A percentile compares a stretch with the other conserved stretches of the same genome.
phyloP scores from a whole-genome alignment of 768 basidiomycete species.

The Lactarius akahatsu region DNA sequence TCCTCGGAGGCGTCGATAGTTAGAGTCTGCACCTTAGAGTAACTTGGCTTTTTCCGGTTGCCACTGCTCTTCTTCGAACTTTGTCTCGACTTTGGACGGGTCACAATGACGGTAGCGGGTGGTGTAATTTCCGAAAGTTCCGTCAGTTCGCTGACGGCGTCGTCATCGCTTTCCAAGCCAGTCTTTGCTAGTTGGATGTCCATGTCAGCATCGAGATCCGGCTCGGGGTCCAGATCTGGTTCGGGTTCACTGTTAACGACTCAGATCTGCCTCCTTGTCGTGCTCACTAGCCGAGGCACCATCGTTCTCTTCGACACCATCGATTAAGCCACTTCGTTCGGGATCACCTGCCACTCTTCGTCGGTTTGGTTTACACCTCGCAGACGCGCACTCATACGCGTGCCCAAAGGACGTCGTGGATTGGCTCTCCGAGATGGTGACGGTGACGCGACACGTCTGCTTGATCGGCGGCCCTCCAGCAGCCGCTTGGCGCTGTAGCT shows the following conservation, averaged over 20 bases:
- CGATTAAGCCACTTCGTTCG: slow-evolving; percentile 71
- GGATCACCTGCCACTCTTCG: slow-evolving; percentile 75
- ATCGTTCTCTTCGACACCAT: slow-evolving; percentile 29
- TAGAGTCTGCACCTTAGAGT: slow-evolving; percentile 19
- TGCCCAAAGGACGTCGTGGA: slow-evolving; percentile 47
- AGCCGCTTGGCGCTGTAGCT: slow-evolving; percentile 55
- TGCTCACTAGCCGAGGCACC: slow-evolving; percentile 25
- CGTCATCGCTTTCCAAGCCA: slow-evolving; percentile 61
- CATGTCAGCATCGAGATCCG: slow-evolving; percentile 30
- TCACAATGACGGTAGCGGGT: slow-evolving; percentile 30
- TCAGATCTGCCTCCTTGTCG: slow-evolving; percentile 28
- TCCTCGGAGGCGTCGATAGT: slow-evolving; percentile 30
- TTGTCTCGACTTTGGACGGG: slow-evolving; percentile 27
- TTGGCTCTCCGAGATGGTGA: slow-evolving; percentile 26
- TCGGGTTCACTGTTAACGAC: slow-evolving; percentile 8
- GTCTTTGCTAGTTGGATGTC: slow-evolving; percentile 38
- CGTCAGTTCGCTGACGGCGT: slow-evolving; percentile 71
- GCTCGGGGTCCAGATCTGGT: slow-evolving; percentile 21
- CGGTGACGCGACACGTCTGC: slow-evolving; percentile 20
- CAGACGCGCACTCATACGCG: slow-evolving; percentile 64
- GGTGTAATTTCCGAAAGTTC: slow-evolving; percentile 58
- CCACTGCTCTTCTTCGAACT: slow-evolving; percentile 15
- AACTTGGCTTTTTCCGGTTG: slow-evolving; percentile 16
- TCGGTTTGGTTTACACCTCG: slow-evolving; percentile 47
- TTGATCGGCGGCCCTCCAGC: slow-evolving; percentile 29